Percentiles rank a stretch among this genome's conserved stretches.
Evolutionary conservation across 2,329 filamentous ascomycete genomes (phyloP).

Genomic region (Colletotrichum limetticola): DNA sequence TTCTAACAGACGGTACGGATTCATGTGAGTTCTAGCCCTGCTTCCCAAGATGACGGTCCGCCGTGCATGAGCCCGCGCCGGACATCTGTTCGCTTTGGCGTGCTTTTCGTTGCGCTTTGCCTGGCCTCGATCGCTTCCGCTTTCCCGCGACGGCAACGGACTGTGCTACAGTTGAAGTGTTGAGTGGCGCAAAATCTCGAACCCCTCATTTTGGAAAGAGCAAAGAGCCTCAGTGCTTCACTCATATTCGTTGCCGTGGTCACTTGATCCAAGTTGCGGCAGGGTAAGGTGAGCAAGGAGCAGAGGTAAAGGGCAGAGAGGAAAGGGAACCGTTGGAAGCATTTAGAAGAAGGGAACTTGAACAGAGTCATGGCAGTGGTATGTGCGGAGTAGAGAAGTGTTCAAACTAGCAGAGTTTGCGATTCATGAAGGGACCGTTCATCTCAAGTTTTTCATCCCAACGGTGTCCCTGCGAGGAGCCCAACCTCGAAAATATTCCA

Average conservation of each 20-base stretch:
- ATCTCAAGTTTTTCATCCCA: conserved; percentile 28
- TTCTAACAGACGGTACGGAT: background rate
- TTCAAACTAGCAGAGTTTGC: conserved; percentile 9
- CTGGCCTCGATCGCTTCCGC: conserved; percentile 20
- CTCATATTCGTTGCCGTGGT: conserved; percentile 7
- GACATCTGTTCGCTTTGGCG: conserved; percentile 10
- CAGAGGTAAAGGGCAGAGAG: background rate
- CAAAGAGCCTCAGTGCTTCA: background rate
- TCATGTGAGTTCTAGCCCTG: background rate
- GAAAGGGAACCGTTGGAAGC: conserved; percentile 1
- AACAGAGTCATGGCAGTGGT: background rate
- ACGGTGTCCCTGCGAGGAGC: conserved; percentile 31
- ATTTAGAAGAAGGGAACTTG: background rate
- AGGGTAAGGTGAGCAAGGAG: conserved; percentile 27
- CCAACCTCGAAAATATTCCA: conserved; percentile 5
- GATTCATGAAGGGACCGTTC: conserved; percentile 28
- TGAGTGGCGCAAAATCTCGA: background rate
- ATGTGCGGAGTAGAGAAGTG: background rate
- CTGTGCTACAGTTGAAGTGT: background rate
- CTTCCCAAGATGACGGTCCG: background rate
- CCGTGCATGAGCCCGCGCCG: background rate
- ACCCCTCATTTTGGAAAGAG: background rate
- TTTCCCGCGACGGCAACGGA: background rate
- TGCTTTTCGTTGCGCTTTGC: background rate
- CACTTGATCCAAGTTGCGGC: conserved; percentile 20